Evolutionary conservation across 2,329 filamentous ascomycete genomes (phyloP).

Genomic region (Thelonectria blattea): DNA sequence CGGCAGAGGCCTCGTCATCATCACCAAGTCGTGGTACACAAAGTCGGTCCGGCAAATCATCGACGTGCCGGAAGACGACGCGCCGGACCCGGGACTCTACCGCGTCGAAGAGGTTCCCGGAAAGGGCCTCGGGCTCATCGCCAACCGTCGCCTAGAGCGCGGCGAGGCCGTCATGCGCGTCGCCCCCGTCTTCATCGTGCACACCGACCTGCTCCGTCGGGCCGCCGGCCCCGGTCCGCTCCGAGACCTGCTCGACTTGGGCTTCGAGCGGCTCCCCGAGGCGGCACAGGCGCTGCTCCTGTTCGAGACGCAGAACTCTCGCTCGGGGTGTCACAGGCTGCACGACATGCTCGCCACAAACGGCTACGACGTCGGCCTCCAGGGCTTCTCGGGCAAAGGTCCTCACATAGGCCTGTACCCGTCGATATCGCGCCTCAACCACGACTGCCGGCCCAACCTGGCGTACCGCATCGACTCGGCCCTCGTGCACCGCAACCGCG

Average conservation of each 20-base stretch:
- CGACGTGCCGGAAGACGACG: too few species aligned
- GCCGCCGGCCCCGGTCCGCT: not conserved
- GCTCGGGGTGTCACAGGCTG: constrained; percentile 1
- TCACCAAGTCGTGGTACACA: not conserved
- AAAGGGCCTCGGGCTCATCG: constrained; percentile 11
- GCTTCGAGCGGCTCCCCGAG: not conserved
- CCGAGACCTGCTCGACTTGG: constrained; percentile 2
- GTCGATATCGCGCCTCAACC: constrained; percentile 4
- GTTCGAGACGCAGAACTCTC: not conserved
- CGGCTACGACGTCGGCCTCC: too few species aligned
- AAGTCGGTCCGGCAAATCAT: too few species aligned
- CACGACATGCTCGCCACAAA: not conserved
- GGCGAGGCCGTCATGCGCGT: constrained; percentile 7
- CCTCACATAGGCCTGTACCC: constrained; percentile 5
- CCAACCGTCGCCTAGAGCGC: not conserved
- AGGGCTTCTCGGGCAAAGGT: not conserved
- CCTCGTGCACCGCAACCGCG: not conserved
- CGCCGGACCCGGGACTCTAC: not conserved
- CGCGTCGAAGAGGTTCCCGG: constrained; percentile 4
- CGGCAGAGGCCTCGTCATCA: constrained; percentile 6
- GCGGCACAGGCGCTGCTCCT: not conserved
- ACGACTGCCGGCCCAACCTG: constrained; percentile 15
- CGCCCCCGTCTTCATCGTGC: constrained; percentile 2
- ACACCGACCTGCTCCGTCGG: not conserved
- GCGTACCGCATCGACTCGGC: constrained; percentile 10